Percentiles rank a stretch among this genome's conserved stretches.
Conservation (phyloP, 2,329 filamentous ascomycete species). For the Trematosphaeria pertusa region DNA sequence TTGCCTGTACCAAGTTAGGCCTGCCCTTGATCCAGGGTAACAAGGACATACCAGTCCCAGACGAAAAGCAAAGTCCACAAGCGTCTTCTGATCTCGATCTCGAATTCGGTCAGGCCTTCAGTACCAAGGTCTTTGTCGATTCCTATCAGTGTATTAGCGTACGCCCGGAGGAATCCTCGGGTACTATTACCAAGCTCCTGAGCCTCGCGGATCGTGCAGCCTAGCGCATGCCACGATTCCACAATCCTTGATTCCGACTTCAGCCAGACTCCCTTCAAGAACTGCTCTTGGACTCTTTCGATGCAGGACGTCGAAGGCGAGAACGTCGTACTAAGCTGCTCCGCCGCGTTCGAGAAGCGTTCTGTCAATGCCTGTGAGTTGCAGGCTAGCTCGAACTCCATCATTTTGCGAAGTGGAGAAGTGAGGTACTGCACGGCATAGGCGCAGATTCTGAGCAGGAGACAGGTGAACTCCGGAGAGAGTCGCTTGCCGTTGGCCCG, state of each 20-base stretch:
- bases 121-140: conserved; percentile 50
- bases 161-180: neutral
- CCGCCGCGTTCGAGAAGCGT: conserved; percentile 52
- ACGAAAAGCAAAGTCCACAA: conserved; percentile 56
- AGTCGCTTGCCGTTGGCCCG: conserved; percentile 43
- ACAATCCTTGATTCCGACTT: conserved; percentile 57
- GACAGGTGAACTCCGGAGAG: conserved; percentile 55
- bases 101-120: conserved; percentile 52
- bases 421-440: conserved; percentile 55
- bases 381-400: conserved; percentile 55
- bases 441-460: conserved; percentile 56
- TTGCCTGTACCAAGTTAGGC: conserved; percentile 33
- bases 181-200: conserved; percentile 54
- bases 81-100: conserved; percentile 56
- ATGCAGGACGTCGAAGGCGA: conserved; percentile 53
- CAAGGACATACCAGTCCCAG: conserved; percentile 58
- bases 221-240: conserved; percentile 58
- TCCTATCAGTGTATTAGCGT: conserved; percentile 24
- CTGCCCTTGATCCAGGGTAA: no score
- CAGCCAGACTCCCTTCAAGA: conserved; percentile 56
- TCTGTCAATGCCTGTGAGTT: conserved; percentile 49
- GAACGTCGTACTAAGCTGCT: conserved; percentile 53
- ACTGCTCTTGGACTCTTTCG: conserved; percentile 58
- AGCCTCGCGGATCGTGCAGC: conserved; percentile 54
- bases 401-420: conserved; percentile 45